phyloP scores from a whole-genome alignment of 2,329 filamentous ascomycete genomes.

The Clarireedia monteithiana region DNA sequence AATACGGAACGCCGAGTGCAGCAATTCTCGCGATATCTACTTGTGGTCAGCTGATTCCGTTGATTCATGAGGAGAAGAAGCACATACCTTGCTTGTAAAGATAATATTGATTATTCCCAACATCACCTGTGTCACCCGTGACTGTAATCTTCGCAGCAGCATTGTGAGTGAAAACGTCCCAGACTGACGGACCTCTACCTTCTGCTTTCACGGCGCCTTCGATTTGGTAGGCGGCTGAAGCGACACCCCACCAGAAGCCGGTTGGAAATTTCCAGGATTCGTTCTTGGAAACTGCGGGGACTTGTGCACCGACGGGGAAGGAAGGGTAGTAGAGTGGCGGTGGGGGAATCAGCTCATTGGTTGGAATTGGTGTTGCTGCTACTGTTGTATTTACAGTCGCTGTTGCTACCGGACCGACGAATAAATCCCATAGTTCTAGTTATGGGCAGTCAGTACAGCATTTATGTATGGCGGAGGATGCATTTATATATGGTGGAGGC shows the following conservation, averaged over 20 bases:
- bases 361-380: constrained; percentile 20
- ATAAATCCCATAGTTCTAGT: constrained; percentile 19
- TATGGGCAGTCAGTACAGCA: constrained; percentile 16
- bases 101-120: constrained; percentile 33
- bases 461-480: background rate
- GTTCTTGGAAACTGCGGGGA: constrained; percentile 14
- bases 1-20: constrained; percentile 42
- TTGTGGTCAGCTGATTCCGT: background rate
- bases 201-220: constrained; percentile 39
- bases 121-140: constrained; percentile 39
- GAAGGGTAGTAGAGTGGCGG: constrained; percentile 18
- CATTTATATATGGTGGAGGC: background rate
- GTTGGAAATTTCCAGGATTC: constrained; percentile 23
- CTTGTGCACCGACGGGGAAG: constrained; percentile 15
- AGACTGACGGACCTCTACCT: constrained; percentile 36
- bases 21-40: constrained; percentile 44
- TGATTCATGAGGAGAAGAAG: too few relatives aligned
- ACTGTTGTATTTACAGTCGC: constrained; percentile 21
- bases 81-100: constrained; percentile 45
- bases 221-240: constrained; percentile 39
- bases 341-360: constrained; percentile 20
- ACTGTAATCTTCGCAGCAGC: constrained; percentile 13
- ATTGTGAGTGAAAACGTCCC: constrained; percentile 32
- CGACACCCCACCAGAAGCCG: constrained; percentile 42
- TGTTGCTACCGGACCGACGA: constrained; percentile 19